Base-by-base conservation (phyloP, 257 asterid genomes). In the Solanum appendiculatum region DNA sequence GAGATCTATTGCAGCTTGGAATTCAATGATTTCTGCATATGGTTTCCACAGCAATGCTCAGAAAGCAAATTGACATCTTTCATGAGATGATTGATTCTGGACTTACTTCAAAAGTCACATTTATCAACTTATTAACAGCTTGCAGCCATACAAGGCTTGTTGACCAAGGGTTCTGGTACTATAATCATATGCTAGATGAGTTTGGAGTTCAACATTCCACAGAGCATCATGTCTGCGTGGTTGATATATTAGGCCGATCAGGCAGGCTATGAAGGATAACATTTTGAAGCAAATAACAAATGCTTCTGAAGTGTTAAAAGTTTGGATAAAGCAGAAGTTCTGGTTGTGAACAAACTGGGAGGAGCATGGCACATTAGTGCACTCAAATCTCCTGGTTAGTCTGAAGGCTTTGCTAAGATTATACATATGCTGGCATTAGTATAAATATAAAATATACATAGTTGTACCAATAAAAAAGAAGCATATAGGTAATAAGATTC, bases 121-220 rank as follows among this genome's bases (percentile, higher is more conserved):
- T 93, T 77, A 91, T 94, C 3, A 93, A 93, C 93, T 93, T 94
- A 51, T 92, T 93, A 69, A 89, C 94, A 20, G 94, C 94, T 39
- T 94, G 98, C 90, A 89, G 95, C 92, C 96, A 92, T 58, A 75
- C 94, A 10, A 95, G 98, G 86, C 87, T 92, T 78, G 93, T 94
- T 14, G 94, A 89, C 7, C 92, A 91, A 85, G 96, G 96, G 86
- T 39, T 68, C 9, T 36, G 85, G 88, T 92, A 89, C 80, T 94
- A 92, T 80, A 88, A 89, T 56, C 66, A 18, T 69, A 92, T 94
- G 94, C 48, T 46, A 23, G 33, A 51, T 27, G 82, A 60, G 78
- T 92, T 83, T 85, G 89, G 90, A 33, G 88, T 92, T 87, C 85
- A 31, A 54, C n/a, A n/a, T 54, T 54, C 63, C 63, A 54, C 63